These are phyloP conservation scores for Jamesozyma jinghongensis DNA, from an alignment of 805 yeast species.

Conservation along the genomic window DNA sequence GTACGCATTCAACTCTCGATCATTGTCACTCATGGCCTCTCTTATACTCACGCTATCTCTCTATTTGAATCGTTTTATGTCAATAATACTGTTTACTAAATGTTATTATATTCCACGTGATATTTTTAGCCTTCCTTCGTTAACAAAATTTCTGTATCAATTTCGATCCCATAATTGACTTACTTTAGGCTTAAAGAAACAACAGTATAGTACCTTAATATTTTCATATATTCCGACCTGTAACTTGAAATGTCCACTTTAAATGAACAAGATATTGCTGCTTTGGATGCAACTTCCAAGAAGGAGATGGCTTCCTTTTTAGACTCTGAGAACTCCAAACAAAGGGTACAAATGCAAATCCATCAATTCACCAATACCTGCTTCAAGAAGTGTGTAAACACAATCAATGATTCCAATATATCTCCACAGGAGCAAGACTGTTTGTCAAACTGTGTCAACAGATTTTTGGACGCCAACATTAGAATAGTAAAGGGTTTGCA, in stretches of 20 bases:
- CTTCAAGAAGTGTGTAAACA: slow-evolving; percentile 70
- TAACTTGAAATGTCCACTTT: slow-evolving; percentile 26
- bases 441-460: slow-evolving; percentile 68
- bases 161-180: too few species aligned
- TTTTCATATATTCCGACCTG: too few species aligned
- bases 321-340: slow-evolving; percentile 75
- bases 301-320: slow-evolving; percentile 67
- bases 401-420: slow-evolving; percentile 41
- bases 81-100: too few species aligned
- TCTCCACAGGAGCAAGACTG: slow-evolving; percentile 58
- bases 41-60: too few species aligned
- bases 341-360: slow-evolving; percentile 78
- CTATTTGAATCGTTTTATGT: too few species aligned
- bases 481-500: slow-evolving; percentile 56
- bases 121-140: too few species aligned
- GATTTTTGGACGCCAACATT: slow-evolving; percentile 82
- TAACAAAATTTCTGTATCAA: too few species aligned
- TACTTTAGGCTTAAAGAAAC: too few species aligned
- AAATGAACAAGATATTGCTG: slow-evolving; percentile 35
- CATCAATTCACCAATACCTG: slow-evolving; percentile 87
- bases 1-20: slow-evolving; percentile 10
- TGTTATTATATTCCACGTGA: too few species aligned
- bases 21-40: too few species aligned
- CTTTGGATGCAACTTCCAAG: slow-evolving; percentile 59
- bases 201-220: too few species aligned